These are phyloP conservation scores for Aspergillus phoenicis DNA, from an alignment of 2,329 filamentous ascomycete species.

Conservation along the genomic window DNA sequence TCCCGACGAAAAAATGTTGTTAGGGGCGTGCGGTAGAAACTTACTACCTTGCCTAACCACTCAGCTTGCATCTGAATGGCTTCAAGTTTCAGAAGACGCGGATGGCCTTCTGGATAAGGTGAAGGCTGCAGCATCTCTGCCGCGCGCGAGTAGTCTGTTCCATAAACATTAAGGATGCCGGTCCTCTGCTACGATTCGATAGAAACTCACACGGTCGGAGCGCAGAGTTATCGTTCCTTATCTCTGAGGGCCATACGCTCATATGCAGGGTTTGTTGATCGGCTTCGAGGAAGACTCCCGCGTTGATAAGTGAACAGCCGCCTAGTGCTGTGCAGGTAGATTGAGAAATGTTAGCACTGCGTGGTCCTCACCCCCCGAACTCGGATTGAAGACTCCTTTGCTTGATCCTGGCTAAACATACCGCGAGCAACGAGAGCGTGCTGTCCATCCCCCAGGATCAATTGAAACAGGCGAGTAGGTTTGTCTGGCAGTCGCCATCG, in stretches of 20 bases:
- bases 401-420: constrained; percentile 28
- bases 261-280: constrained; percentile 58
- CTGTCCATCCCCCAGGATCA: constrained; percentile 65
- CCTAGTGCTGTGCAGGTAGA: constrained; percentile 54
- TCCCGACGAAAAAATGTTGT: constrained; percentile 66
- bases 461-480: constrained; percentile 64
- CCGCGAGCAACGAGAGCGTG: constrained; percentile 64
- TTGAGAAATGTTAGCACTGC: too few species aligned
- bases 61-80: constrained; percentile 10
- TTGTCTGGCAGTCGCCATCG: constrained; percentile 42
- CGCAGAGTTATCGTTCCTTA: constrained; percentile 32
- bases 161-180: neutral
- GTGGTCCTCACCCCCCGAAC: too few species aligned
- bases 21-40: constrained; percentile 60
- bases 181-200: neutral
- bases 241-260: constrained; percentile 57
- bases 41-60: constrained; percentile 48
- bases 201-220: constrained; percentile 17
- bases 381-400: too few species aligned
- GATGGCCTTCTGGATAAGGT: constrained; percentile 13
- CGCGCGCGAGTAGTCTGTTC: constrained; percentile 19
- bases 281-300: constrained; percentile 66
- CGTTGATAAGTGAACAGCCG: constrained; percentile 65
- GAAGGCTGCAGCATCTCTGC: constrained; percentile 22
- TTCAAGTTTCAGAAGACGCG: constrained; percentile 10